Conservation (phyloP, 495 filamentous ascomycete genomes). For the Cudoniella acicularis region DNA sequence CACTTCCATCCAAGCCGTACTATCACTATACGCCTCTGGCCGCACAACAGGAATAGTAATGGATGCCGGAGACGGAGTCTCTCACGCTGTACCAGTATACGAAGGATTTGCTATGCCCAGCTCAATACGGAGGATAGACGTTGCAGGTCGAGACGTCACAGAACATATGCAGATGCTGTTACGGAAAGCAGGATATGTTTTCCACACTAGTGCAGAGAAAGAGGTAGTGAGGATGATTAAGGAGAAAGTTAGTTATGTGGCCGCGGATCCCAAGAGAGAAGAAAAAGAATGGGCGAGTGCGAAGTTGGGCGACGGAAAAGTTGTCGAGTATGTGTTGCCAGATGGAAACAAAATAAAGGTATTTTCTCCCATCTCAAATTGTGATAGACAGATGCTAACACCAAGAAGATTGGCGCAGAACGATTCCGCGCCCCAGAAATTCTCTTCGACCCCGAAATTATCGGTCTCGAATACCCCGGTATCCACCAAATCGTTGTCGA, state of each 20-base stretch:
- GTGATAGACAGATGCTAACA: too few species aligned
- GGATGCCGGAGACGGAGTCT: constrained; percentile 94
- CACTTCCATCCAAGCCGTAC: constrained; percentile 93
- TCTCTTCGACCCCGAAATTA: constrained; percentile 94
- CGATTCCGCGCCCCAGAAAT: constrained; percentile 96
- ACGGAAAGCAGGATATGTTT: constrained; percentile 87
- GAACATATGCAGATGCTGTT: constrained; percentile 91
- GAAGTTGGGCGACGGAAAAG: constrained; percentile 61
- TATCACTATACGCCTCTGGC: constrained; percentile 94
- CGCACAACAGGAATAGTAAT: constrained; percentile 95
- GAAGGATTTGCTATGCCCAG: constrained; percentile 96
- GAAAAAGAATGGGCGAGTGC: constrained; percentile 89
- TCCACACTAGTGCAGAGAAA: constrained; percentile 97
- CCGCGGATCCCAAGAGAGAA: constrained; percentile 83
- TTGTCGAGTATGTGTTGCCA: constrained; percentile 81
- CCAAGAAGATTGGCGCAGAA: constrained; percentile 84
- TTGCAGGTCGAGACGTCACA: constrained; percentile 96
- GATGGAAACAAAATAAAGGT: constrained; percentile 93
- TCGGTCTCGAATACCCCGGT: constrained; percentile 94
- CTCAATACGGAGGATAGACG: constrained; percentile 91
- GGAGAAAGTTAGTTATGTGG: constrained; percentile 90
- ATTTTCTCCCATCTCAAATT: background rate
- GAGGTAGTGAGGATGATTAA: constrained; percentile 96
- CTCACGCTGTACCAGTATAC: constrained; percentile 95
- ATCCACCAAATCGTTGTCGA: constrained; percentile 98